Evolutionary conservation across 2,329 filamentous ascomycete species (phyloP), one percentile per base, ranked within the genome.

Genomic region (Cyphellophora attinorum): DNA sequence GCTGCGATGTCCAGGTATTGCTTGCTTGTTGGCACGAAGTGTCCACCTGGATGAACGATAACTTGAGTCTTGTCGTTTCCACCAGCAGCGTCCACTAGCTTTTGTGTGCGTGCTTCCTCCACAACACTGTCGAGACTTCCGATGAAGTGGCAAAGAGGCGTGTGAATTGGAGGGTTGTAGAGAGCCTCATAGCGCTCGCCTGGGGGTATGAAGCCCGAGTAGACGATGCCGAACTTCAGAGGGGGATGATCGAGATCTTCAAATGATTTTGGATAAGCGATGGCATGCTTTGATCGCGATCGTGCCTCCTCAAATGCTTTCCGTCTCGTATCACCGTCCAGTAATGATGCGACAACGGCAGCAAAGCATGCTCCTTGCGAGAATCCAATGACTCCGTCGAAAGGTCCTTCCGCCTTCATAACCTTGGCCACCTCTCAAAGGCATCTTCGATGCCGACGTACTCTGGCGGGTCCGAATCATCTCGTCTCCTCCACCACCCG

Each of bases 51-150:
- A 58, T 93, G 85, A 49, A 81, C 75, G 34, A 81, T 66, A 34
- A 74, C 67, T 47, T 68, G 64, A 29, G 54, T 59, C 46, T 72
- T 48, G 53, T 44, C 74, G 65, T 52, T 66, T 29, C 67, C 67
- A 43, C 56, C 69, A 55, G 78, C 85, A 30, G 70, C 67, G 15
- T 85, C 76, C 3, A 82, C 68, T 38, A 95, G 59, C 14, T 65
- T 71, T 49, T 72, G 64, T 55, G 76, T 84, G 51, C 84, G 66
- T 34, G 60, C 59, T 64, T 95, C 88, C 19, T 86, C 83, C 1
- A 96, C 88, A 1, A 95, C 84, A 3, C 81, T 85, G 62, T 95
- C 89, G 47, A 94, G 63, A 35, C 76, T 80, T 1, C 89, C 89
- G 16, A 94, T 57, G 47, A 86, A 81, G 61, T 94, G 85, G 59